A percentile compares a stretch with the other conserved stretches of the same genome.
These are phyloP conservation scores for Venturiaceae sp. DNA, from an alignment of 2,329 filamentous ascomycete species.

Conservation along the genomic window DNA sequence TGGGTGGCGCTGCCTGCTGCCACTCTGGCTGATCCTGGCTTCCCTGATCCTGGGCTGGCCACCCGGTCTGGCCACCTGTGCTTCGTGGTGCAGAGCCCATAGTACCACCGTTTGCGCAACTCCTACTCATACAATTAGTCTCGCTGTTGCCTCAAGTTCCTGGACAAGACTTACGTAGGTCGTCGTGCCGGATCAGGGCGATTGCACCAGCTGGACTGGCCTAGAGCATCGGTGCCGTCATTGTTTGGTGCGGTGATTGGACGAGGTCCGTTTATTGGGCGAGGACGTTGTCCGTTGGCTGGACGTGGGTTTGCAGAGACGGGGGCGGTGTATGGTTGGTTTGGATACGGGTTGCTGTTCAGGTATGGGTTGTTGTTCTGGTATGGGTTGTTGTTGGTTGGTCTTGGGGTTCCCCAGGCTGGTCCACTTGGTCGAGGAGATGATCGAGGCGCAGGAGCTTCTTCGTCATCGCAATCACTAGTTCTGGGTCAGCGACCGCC, in stretches of 20 bases:
- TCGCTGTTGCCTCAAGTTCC: background rate
- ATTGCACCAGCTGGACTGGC: background rate
- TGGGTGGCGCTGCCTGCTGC: background rate
- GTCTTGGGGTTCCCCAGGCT: background rate
- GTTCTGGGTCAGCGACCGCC: background rate
- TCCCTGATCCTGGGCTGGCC: background rate
- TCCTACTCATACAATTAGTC: background rate
- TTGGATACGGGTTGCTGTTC: background rate
- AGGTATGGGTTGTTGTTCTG: background rate
- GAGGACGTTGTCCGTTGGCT: background rate
- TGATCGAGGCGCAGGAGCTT: background rate
- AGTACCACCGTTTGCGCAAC: background rate
- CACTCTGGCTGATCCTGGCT: background rate
- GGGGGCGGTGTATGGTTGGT: background rate
- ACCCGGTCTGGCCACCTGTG: background rate
- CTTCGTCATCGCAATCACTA: background rate
- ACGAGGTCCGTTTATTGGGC: background rate
- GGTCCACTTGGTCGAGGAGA: background rate
- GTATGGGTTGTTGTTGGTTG: background rate
- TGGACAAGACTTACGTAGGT: background rate
- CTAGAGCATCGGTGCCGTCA: background rate
- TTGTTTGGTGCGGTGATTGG: background rate
- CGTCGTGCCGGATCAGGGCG: constrained; percentile 1
- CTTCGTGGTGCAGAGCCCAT: background rate
- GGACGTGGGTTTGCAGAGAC: background rate